phyloP scores from a whole-genome alignment of 306 rosid species.

The Cucumis hystrix region DNA sequence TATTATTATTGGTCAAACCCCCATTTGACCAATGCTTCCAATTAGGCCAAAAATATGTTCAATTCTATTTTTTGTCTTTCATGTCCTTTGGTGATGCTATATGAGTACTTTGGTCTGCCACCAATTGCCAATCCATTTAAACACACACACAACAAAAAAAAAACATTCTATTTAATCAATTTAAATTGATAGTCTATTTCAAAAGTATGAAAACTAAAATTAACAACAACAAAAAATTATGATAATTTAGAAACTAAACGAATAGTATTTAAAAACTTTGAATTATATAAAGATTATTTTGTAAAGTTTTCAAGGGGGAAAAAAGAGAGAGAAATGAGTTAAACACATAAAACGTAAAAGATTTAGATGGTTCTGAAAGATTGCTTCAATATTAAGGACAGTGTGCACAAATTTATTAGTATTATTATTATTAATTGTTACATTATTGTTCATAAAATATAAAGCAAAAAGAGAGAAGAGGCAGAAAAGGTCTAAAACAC shows the following conservation, averaged over 20 bases:
- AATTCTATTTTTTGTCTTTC: not conserved
- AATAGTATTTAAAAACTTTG: too few species aligned
- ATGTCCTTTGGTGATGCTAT: not conserved
- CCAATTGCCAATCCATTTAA: not conserved
- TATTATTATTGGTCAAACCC: not conserved
- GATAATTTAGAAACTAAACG: too few species aligned
- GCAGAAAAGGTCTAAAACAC: slow-evolving; percentile 20
- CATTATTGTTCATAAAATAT: slow-evolving; percentile 18
- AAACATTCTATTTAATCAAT: too few species aligned
- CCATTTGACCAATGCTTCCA: slow-evolving; percentile 7
- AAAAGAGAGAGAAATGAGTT: not conserved
- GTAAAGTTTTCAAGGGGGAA: too few species aligned
- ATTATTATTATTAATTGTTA: not conserved
- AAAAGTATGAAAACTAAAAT: too few species aligned
- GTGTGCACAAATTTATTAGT: slow-evolving; percentile 8
- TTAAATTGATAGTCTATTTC: too few species aligned
- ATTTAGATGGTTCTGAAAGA: not conserved
- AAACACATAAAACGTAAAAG: not conserved
- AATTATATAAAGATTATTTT: too few species aligned
- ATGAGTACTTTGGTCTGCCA: slow-evolving; percentile 10
- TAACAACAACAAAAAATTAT: too few species aligned
- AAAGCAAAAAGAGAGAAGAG: slow-evolving; percentile 8
- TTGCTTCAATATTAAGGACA: slow-evolving; percentile 16
- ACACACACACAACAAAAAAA: not conserved
- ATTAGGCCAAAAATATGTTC: not conserved